A percentile compares a stretch with the other conserved stretches of the same genome.
These are phyloP conservation scores for Bruguiera parviflora DNA, from an alignment of 345 rosid species.

Conservation along the genomic window DNA sequence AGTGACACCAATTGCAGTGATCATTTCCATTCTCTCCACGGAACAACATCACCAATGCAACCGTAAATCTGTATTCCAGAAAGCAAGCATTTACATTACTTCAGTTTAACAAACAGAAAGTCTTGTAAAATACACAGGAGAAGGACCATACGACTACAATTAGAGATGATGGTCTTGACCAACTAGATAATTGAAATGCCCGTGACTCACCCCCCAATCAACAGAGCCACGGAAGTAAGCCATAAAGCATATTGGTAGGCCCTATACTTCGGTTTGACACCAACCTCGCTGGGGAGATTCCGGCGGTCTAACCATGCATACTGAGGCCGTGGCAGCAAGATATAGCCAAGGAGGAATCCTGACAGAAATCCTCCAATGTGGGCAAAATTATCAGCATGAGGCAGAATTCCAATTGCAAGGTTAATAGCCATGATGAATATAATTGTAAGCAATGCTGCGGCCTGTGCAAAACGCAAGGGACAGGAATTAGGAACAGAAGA, in stretches of 20 bases:
- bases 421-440: slow-evolving; percentile 23
- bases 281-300: slow-evolving; percentile 6
- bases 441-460: slow-evolving; percentile 24
- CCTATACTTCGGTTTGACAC: slow-evolving; percentile 20
- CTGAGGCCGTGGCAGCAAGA: slow-evolving; percentile 23
- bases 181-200: no score
- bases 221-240: slow-evolving; percentile 17
- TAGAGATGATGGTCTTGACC: no score
- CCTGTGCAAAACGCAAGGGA: slow-evolving; percentile 6
- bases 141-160: background rate
- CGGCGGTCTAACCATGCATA: slow-evolving; percentile 14
- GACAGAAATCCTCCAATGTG: slow-evolving; percentile 29
- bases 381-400: slow-evolving; percentile 30
- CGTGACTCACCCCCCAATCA: slow-evolving; percentile 23
- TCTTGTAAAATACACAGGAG: no score
- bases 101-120: background rate
- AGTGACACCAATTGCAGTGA: slow-evolving; percentile 31
- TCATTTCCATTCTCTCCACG: slow-evolving; percentile 28
- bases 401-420: slow-evolving; percentile 27
- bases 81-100: background rate
- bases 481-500: background rate
- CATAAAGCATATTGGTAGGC: slow-evolving; percentile 21
- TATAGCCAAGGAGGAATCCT: slow-evolving; percentile 25
- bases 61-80: slow-evolving; percentile 15
- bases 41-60: slow-evolving; percentile 30